A percentile compares a stretch with the other conserved stretches of the same genome.
phyloP scores from a whole-genome alignment of 768 basidiomycete species.

The Inosperma sp. region DNA sequence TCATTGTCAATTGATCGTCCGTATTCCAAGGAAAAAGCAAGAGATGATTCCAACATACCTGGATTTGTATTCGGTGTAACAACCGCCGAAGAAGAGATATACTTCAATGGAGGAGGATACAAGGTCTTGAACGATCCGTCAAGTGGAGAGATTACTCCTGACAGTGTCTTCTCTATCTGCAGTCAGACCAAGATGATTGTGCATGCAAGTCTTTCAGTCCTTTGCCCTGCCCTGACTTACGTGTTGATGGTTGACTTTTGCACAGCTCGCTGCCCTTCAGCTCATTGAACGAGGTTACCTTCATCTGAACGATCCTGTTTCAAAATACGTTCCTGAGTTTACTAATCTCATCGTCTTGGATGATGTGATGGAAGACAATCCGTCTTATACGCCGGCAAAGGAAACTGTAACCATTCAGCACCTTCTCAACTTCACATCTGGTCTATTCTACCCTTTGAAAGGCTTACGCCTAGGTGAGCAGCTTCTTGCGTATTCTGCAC shows the following conservation, averaged over 20 bases:
- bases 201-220: slow-evolving; percentile 17
- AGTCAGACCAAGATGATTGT: slow-evolving; percentile 29
- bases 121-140: slow-evolving; percentile 22
- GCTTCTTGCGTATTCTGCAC: slow-evolving; percentile 7
- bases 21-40: slow-evolving; percentile 20
- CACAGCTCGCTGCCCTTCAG: no score
- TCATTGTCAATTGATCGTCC: no score
- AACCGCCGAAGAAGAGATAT: no score
- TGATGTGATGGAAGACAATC: slow-evolving; percentile 12
- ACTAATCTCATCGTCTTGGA: no score
- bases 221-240: background rate
- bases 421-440: slow-evolving; percentile 24
- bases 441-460: slow-evolving; percentile 11
- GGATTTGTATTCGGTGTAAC: slow-evolving; percentile 24
- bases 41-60: slow-evolving; percentile 18
- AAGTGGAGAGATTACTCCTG: slow-evolving; percentile 22
- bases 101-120: slow-evolving; percentile 21
- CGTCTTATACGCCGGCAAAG: slow-evolving; percentile 11
- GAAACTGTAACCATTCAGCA: slow-evolving; percentile 17
- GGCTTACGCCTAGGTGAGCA: slow-evolving; percentile 6
- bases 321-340: slow-evolving; percentile 28
- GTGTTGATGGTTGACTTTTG: slow-evolving; percentile 1
- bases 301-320: slow-evolving; percentile 25
- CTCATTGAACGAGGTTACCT: no score
- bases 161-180: slow-evolving; percentile 31